These are phyloP conservation scores for Oryza brachyantha DNA, from an alignment of 176 grass and related monocot species.

Conservation along the genomic window DNA sequence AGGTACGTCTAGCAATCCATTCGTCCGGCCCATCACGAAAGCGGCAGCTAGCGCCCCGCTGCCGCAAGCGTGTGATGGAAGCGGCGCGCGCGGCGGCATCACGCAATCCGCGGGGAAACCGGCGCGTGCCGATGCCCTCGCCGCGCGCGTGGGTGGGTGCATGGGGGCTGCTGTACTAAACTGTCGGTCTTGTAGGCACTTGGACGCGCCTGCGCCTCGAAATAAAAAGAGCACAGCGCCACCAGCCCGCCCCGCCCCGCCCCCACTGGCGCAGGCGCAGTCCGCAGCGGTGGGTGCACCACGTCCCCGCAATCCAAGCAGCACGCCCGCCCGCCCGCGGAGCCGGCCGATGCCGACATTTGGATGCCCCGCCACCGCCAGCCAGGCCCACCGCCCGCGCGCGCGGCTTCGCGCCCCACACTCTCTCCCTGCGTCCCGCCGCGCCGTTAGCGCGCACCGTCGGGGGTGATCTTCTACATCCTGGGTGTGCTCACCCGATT, in stretches of 20 bases:
- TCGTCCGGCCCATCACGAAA: constrained; percentile 1
- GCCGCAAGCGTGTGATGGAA: constrained; percentile 42
- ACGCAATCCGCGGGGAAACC: constrained; percentile 43
- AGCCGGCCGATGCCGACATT: constrained; percentile 38
- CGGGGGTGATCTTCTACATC: not conserved
- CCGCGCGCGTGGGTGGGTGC: not conserved
- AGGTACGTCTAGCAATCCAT: constrained; percentile 30
- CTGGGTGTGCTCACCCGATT: not conserved
- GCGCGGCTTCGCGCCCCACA: constrained; percentile 3
- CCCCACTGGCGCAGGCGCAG: not conserved
- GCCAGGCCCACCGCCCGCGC: not conserved
- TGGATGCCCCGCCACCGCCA: not conserved
- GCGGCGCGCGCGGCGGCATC: constrained; percentile 45
- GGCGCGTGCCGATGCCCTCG: constrained; percentile 40
- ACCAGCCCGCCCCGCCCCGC: not conserved
- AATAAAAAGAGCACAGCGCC: constrained; percentile 20
- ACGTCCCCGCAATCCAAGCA: constrained; percentile 41
- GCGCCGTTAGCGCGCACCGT: constrained; percentile 2
- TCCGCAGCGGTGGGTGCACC: constrained; percentile 1
- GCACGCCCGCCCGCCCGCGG: constrained; percentile 37
- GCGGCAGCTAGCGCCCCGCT: constrained; percentile 25
- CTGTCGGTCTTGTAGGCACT: constrained; percentile 43
- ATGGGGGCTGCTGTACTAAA: constrained; percentile 7
- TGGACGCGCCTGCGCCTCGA: constrained; percentile 22
- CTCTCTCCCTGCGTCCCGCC: not conserved